phyloP scores from a whole-genome alignment of 2,329 filamentous ascomycete species.

The Thielaviopsis musarum region DNA sequence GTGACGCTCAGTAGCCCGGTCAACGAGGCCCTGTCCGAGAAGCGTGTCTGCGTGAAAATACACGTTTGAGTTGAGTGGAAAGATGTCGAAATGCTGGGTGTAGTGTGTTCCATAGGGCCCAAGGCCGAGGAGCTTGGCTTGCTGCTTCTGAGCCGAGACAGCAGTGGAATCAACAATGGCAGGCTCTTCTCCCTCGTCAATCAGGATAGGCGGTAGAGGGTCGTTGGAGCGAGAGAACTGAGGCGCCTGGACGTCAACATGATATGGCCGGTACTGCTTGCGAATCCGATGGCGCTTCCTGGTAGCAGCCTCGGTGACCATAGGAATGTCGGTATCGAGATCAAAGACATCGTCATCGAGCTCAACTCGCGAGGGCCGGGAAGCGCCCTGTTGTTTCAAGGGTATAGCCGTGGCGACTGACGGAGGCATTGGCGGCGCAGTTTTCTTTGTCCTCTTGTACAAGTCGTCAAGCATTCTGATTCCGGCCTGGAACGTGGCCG shows the following conservation, averaged over 20 bases:
- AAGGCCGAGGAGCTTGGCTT: slow-evolving; percentile 29
- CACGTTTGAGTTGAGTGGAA: slow-evolving; percentile 36
- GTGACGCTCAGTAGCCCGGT: slow-evolving; percentile 21
- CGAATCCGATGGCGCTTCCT: slow-evolving; percentile 18
- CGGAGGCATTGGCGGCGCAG: slow-evolving; percentile 13
- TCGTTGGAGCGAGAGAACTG: slow-evolving; percentile 37
- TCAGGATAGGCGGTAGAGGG: slow-evolving; percentile 22
- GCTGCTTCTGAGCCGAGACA: slow-evolving; percentile 6
- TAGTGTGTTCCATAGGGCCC: slow-evolving; percentile 45
- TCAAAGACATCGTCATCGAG: slow-evolving; percentile 4
- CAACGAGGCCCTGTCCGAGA: slow-evolving; percentile 36
- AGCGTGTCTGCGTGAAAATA: slow-evolving; percentile 45
- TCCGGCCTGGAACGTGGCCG: slow-evolving; percentile 28
- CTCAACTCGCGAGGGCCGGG: neutral
- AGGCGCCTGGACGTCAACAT: slow-evolving; percentile 32
- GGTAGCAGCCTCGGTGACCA: slow-evolving; percentile 4
- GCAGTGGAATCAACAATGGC: neutral
- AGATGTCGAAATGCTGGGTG: slow-evolving; percentile 44
- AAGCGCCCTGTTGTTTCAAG: neutral
- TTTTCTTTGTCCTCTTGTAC: slow-evolving; percentile 26
- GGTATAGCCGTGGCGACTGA: slow-evolving; percentile 1
- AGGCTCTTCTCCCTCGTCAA: slow-evolving; percentile 2
- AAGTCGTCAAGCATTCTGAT: slow-evolving; percentile 39
- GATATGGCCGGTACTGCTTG: slow-evolving; percentile 27
- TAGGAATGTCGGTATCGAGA: neutral